Evolutionary conservation across 2,329 filamentous ascomycete genomes (phyloP).

Genomic region (Geoglossum cookeanum): DNA sequence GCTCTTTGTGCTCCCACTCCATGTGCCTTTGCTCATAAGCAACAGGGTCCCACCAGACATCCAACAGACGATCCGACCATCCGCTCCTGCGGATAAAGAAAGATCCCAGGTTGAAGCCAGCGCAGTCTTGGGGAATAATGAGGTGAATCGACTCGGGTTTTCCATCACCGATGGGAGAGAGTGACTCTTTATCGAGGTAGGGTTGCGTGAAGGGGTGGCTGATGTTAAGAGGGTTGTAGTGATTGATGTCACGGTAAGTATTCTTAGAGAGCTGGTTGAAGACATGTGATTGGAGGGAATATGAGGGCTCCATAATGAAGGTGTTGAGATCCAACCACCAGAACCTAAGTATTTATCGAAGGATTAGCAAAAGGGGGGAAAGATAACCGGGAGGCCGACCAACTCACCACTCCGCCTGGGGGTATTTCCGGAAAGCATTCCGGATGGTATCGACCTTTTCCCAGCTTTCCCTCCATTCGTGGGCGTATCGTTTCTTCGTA

Average conservation of each 20-base stretch:
- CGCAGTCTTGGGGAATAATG: conserved; percentile 80
- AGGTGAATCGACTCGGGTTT: conserved; percentile 65
- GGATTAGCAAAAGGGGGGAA: conserved; percentile 3
- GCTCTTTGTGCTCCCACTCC: conserved; percentile 98
- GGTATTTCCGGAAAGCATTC: conserved; percentile 78
- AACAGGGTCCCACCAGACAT: conserved; percentile 97
- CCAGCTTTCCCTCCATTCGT: conserved; percentile 98
- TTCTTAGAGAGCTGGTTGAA: conserved; percentile 59
- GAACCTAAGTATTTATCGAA: conserved; percentile 46
- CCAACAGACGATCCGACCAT: conserved; percentile 81
- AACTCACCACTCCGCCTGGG: conserved; percentile 81
- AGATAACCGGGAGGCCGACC: background rate
- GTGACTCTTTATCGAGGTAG: conserved; percentile 59
- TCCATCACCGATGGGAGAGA: conserved; percentile 58
- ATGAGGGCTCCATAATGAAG: conserved; percentile 88
- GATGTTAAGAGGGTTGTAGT: conserved; percentile 89
- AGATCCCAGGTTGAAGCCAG: conserved; percentile 88
- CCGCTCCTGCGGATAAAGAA: conserved; percentile 75
- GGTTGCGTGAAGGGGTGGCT: conserved; percentile 55
- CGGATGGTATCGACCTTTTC: conserved; percentile 94
- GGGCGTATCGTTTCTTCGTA: conserved; percentile 94
- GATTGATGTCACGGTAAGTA: conserved; percentile 88
- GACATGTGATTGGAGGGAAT: conserved; percentile 76
- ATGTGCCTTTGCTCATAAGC: conserved; percentile 97
- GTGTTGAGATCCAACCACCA: conserved; percentile 99